A percentile compares a stretch with the other conserved stretches of the same genome.
phyloP scores from a whole-genome alignment of 768 basidiomycete genomes.

The Suillus sp. region DNA sequence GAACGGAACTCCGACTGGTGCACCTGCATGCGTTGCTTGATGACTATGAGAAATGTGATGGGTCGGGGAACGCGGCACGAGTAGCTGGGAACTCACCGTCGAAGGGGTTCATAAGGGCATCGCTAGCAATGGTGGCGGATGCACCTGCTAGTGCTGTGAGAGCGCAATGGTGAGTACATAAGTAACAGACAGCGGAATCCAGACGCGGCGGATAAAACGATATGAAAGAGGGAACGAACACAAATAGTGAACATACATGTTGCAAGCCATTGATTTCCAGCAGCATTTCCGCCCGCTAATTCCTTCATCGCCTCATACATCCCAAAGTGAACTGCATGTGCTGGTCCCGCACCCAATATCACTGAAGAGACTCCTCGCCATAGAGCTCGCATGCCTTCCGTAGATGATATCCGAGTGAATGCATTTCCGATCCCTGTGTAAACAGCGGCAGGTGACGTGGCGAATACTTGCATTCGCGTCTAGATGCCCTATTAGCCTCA shows the following conservation, averaged over 20 bases:
- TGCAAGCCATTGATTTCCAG: constrained; percentile 80
- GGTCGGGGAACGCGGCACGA: constrained; percentile 12
- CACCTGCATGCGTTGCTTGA: constrained; percentile 99
- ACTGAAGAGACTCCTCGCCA: constrained; percentile 98
- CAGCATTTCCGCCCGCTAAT: constrained; percentile 79
- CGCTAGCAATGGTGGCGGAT: constrained; percentile 89
- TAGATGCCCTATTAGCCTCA: constrained; percentile 32
- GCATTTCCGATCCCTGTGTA: constrained; percentile 92
- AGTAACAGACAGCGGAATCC: constrained; percentile 1
- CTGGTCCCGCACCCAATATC: constrained; percentile 94
- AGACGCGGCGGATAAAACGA: neutral
- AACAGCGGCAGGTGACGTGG: constrained; percentile 79
- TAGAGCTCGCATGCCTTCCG: constrained; percentile 86
- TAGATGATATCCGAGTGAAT: constrained; percentile 88
- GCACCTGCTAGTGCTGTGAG: constrained; percentile 85
- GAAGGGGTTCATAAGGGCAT: constrained; percentile 99
- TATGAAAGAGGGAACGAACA: constrained; percentile 13
- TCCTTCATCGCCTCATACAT: constrained; percentile 95
- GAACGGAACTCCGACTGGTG: constrained; percentile 91
- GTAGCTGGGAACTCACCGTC: constrained; percentile 67
- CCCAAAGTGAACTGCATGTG: constrained; percentile 98
- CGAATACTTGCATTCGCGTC: constrained; percentile 99
- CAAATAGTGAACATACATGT: constrained; percentile 64
- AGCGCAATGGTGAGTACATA: constrained; percentile 18
- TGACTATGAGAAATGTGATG: constrained; percentile 56